A percentile compares a stretch with the other conserved stretches of the same genome.
Conservation (phyloP, 2,329 filamentous ascomycete genomes). For the Fusarium irregulare region DNA sequence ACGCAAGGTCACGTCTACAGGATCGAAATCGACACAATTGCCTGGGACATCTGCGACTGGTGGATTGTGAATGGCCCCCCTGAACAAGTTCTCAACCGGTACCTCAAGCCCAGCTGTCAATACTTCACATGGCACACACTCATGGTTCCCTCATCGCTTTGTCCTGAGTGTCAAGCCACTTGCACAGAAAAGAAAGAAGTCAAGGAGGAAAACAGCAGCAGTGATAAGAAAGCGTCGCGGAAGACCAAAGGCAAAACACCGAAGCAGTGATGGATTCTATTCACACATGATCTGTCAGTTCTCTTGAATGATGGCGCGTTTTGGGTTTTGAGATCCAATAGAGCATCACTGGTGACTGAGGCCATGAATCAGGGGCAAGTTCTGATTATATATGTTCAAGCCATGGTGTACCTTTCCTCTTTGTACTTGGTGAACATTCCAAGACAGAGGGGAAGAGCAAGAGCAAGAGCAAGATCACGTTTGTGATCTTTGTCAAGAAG, state of each 20-base stretch:
- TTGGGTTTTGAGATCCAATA: background rate
- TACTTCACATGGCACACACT: slow-evolving; percentile 41
- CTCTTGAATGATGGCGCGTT: background rate
- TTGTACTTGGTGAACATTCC: background rate
- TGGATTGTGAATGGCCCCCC: slow-evolving; percentile 44
- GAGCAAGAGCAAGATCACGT: background rate
- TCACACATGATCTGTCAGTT: background rate
- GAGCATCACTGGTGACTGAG: background rate
- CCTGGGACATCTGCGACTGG: slow-evolving; percentile 45
- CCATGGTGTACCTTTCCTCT: background rate
- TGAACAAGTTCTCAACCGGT: slow-evolving; percentile 45
- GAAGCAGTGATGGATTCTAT: background rate
- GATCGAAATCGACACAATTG: slow-evolving; percentile 39
- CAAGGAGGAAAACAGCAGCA: background rate
- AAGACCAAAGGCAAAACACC: background rate
- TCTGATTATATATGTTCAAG: background rate
- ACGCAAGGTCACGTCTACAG: slow-evolving; percentile 36
- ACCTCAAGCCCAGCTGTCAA: slow-evolving; percentile 42
- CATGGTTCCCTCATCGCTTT: slow-evolving; percentile 26
- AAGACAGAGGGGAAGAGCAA: background rate
- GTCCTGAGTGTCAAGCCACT: slow-evolving; percentile 27
- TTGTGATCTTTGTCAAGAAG: background rate
- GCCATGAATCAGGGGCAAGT: background rate
- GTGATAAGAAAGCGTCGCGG: slow-evolving; percentile 12
- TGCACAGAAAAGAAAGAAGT: slow-evolving; percentile 16